phyloP scores from a whole-genome alignment of 345 rosid species.

The Gossypium mustelinum region DNA sequence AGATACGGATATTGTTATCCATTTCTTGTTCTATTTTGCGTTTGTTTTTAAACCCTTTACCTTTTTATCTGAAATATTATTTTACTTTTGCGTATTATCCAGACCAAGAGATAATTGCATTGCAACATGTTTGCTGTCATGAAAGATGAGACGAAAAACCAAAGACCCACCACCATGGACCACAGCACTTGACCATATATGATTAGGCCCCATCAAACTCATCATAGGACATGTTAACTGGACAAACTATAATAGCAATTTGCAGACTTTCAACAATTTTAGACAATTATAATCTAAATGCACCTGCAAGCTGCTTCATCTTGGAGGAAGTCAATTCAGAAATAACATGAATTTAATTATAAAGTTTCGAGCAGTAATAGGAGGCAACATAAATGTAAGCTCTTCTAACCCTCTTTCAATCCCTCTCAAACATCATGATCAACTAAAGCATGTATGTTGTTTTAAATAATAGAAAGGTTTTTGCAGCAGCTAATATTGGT shows the following conservation, averaged over 20 bases:
- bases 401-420: neutral
- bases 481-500: neutral
- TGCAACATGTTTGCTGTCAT: conserved; percentile 10
- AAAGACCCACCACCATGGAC: conserved; percentile 4
- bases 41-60: neutral
- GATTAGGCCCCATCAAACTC: neutral
- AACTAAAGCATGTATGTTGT: neutral
- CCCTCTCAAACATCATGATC: neutral
- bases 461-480: neutral
- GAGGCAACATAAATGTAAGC: neutral
- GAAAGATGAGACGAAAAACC: neutral
- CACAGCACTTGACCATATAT: neutral
- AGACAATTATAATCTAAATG: neutral
- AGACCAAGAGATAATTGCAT: neutral
- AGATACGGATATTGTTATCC: conserved; percentile 9
- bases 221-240: neutral
- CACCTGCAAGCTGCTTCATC: neutral
- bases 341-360: neutral
- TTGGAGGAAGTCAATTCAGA: neutral
- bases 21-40: neutral
- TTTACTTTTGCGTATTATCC: neutral
- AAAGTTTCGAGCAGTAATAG: neutral
- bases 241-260: neutral
- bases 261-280: neutral
- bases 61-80: neutral